Conservation (phyloP, 1,284 basidiomycete genomes). For the Fomes fomentarius region DNA sequence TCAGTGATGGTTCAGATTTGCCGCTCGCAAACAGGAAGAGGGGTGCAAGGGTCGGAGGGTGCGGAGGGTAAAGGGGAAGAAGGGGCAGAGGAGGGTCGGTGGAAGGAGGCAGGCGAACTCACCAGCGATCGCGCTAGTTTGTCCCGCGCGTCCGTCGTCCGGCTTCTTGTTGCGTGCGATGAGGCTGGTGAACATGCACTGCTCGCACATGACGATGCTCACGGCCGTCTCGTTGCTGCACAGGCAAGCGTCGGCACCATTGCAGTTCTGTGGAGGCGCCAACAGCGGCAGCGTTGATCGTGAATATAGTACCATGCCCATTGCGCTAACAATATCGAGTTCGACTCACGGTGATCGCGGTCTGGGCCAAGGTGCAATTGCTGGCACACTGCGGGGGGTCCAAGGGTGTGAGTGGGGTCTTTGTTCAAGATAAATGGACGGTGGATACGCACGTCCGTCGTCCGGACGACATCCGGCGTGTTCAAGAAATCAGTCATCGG, state of each 20-base stretch:
- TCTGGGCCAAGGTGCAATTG: conserved; percentile 41
- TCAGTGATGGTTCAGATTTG: not conserved
- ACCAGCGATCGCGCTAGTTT: conserved; percentile 56
- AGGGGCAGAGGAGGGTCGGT: not conserved
- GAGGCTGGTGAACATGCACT: conserved; percentile 63
- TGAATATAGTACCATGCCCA: too few species aligned
- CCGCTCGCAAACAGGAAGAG: not conserved
- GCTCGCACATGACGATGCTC: conserved; percentile 53
- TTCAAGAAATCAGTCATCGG: conserved; percentile 48
- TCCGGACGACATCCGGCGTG: conserved; percentile 44
- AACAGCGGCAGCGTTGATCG: too few species aligned
- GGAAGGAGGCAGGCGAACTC: conserved; percentile 12
- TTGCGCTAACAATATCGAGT: too few species aligned
- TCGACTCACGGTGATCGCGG: conserved; percentile 46
- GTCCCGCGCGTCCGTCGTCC: conserved; percentile 58
- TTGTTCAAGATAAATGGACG: too few species aligned
- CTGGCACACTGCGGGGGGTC: not conserved
- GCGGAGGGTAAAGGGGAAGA: not conserved
- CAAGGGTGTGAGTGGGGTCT: not conserved
- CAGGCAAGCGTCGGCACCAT: conserved; percentile 48
- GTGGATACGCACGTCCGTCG: conserved; percentile 44
- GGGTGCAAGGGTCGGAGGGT: not conserved
- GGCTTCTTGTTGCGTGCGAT: conserved; percentile 51
- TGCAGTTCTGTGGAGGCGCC: conserved; percentile 26
- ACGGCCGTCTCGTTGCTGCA: conserved; percentile 46